These are phyloP conservation scores for Colletotrichum sublineola DNA, from an alignment of 2,329 filamentous ascomycete species.

Conservation along the genomic window DNA sequence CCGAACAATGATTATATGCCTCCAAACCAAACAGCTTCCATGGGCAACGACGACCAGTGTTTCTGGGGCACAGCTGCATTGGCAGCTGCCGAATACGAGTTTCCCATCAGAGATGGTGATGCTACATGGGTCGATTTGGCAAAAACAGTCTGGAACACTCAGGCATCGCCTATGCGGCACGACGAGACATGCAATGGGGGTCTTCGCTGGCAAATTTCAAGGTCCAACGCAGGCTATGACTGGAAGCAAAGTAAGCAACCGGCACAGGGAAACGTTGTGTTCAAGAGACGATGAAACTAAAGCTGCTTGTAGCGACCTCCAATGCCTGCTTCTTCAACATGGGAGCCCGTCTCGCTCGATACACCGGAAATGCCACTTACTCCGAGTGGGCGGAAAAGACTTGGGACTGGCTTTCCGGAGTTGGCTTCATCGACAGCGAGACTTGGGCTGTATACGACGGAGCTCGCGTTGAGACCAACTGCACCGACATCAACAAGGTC, in stretches of 20 bases:
- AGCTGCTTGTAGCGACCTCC: conserved; percentile 51
- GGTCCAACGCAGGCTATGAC: conserved; percentile 73
- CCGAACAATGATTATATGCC: conserved; percentile 64
- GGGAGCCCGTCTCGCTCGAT: conserved; percentile 71
- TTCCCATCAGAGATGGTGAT: conserved; percentile 59
- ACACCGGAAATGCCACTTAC: conserved; percentile 70
- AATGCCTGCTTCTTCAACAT: conserved; percentile 65
- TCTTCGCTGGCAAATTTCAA: conserved; percentile 76
- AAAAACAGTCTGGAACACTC: conserved; percentile 69
- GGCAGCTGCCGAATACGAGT: conserved; percentile 67
- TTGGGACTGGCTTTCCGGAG: conserved; percentile 67
- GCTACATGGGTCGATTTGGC: conserved; percentile 68
- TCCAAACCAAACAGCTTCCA: conserved; percentile 55
- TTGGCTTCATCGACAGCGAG: conserved; percentile 65
- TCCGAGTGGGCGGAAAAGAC: conserved; percentile 66
- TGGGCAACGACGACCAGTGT: conserved; percentile 72
- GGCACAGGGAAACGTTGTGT: not conserved
- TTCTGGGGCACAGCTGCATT: conserved; percentile 71
- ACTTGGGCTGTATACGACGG: conserved; percentile 73
- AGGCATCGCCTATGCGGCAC: conserved; percentile 61
- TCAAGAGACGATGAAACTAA: not conserved
- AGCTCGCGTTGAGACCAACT: conserved; percentile 63
- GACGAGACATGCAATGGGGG: conserved; percentile 69
- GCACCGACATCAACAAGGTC: conserved; percentile 63
- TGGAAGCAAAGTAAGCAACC: conserved; percentile 68